Conservation (phyloP, 75 land plant species). For the Picea glauca region DNA sequence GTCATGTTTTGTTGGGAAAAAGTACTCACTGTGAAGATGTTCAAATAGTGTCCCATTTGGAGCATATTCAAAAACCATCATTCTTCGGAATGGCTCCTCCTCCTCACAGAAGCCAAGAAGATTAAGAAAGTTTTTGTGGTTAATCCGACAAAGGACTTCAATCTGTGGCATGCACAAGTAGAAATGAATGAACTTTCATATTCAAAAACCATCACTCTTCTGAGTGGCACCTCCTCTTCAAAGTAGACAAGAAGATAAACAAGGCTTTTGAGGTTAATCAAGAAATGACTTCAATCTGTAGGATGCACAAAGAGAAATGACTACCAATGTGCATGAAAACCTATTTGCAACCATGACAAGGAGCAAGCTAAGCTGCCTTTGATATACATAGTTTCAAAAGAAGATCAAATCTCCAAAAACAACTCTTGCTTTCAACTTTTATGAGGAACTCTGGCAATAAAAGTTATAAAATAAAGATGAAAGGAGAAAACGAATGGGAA, state of each 20-base stretch:
- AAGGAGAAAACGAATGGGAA: not conserved
- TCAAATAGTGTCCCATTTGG: slow-evolving; percentile 85
- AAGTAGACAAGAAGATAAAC: slow-evolving; percentile 28
- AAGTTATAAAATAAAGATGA: not conserved
- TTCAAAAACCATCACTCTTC: not conserved
- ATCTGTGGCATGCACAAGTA: slow-evolving; percentile 31
- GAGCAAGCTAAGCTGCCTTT: not conserved
- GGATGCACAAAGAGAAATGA: not conserved
- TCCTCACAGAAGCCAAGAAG: slow-evolving; percentile 84
- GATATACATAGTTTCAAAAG: not conserved
- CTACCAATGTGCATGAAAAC: not conserved
- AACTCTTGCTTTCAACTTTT: not conserved
- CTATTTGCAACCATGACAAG: not conserved
- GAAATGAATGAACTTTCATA: not conserved
- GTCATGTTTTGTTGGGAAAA: not conserved
- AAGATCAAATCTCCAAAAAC: not conserved
- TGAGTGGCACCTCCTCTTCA: not conserved
- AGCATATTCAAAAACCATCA: slow-evolving; percentile 96
- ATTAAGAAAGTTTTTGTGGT: slow-evolving; percentile 91
- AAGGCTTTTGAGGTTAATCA: slow-evolving; percentile 81
- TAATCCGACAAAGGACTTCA: slow-evolving; percentile 70
- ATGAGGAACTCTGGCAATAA: not conserved
- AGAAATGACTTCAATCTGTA: slow-evolving; percentile 67
- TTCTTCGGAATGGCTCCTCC: slow-evolving; percentile 78
- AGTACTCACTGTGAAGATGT: slow-evolving; percentile 78